phyloP scores from a whole-genome alignment of 148 eudicot species.

The Rhododendron molle region DNA sequence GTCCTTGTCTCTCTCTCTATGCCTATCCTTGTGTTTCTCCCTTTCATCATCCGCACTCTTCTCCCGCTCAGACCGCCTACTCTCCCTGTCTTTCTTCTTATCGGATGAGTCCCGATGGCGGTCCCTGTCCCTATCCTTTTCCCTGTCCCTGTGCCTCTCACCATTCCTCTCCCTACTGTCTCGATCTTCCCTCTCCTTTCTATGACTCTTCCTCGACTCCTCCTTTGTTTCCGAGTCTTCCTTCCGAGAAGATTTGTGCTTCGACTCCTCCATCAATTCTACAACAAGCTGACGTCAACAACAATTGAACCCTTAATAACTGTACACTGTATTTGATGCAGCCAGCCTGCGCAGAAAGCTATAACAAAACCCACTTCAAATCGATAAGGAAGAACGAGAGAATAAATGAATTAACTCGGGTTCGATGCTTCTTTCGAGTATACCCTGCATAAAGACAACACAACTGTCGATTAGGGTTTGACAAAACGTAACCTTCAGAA shows the following conservation, averaged over 20 bases:
- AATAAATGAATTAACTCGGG: background rate
- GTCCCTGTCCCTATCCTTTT: slow-evolving; percentile 4
- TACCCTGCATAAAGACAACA: background rate
- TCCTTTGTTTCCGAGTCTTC: slow-evolving; percentile 14
- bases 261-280: slow-evolving; percentile 28
- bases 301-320: background rate
- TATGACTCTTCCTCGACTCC: background rate
- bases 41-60: slow-evolving; percentile 28
- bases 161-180: slow-evolving; percentile 7
- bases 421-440: background rate
- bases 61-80: slow-evolving; percentile 21
- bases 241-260: slow-evolving; percentile 33
- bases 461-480: background rate
- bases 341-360: background rate
- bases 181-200: slow-evolving; percentile 10
- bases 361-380: background rate
- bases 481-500: background rate
- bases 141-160: slow-evolving; percentile 4
- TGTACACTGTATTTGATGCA: background rate
- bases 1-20: slow-evolving; percentile 22
- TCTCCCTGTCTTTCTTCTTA: slow-evolving; percentile 14
- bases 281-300: slow-evolving; percentile 15
- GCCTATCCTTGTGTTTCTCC: slow-evolving; percentile 27
- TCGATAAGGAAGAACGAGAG: background rate
- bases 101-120: slow-evolving; percentile 4